Conservation (phyloP, 73 alveolate species). For the Paramecium pentaurelia region DNA sequence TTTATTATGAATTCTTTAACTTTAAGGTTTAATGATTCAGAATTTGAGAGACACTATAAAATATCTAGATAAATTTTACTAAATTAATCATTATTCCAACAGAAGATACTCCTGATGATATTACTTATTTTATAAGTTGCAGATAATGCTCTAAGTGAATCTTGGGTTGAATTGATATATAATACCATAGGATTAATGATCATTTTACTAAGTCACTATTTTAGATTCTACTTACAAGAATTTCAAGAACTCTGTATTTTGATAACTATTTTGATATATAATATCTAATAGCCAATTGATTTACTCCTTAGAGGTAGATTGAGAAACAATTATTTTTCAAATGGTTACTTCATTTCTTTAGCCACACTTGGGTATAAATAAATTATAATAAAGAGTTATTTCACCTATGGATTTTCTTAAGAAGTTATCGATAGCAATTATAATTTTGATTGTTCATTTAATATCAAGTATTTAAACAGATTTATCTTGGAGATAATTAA, state of each 20-base stretch:
- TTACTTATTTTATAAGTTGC: neutral
- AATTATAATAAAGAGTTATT: neutral
- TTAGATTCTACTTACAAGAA: neutral
- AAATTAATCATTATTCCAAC: neutral
- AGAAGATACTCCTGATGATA: neutral
- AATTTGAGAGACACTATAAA: neutral
- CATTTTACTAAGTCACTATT: neutral
- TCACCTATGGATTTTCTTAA: neutral
- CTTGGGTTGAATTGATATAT: neutral
- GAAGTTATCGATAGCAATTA: neutral
- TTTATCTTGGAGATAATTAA: neutral
- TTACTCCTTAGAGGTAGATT: neutral
- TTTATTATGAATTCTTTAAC: conserved; percentile 1
- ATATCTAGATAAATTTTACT: neutral
- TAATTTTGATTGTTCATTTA: neutral
- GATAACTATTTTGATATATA: neutral
- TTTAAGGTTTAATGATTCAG: neutral
- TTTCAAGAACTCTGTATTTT: neutral
- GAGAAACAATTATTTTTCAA: neutral
- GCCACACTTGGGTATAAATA: neutral
- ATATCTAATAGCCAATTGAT: neutral
- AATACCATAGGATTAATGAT: neutral
- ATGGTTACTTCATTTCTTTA: neutral
- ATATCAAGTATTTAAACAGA: neutral
- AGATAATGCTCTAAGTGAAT: neutral